These are phyloP conservation scores for Fragilaria crotonensis DNA, from an alignment of 108 stramenopile species.

Conservation along the genomic window DNA sequence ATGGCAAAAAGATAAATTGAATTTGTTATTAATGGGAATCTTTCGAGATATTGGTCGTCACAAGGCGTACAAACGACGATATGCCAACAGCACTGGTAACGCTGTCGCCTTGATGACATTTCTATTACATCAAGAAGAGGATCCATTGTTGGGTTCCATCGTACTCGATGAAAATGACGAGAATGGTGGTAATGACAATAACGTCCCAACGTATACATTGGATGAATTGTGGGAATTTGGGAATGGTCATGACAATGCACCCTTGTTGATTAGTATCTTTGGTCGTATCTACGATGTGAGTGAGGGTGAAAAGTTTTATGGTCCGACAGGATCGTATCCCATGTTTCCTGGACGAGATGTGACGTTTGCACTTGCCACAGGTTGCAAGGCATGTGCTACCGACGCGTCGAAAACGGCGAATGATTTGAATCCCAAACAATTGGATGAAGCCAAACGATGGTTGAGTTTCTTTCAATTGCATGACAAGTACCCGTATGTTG, in stretches of 20 bases:
- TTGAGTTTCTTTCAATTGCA: conserved; percentile 65
- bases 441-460: conserved; percentile 67
- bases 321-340: conserved; percentile 45
- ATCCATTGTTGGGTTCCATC: conserved; percentile 33
- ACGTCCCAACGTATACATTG: conserved; percentile 37
- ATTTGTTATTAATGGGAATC: conserved; percentile 69
- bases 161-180: conserved; percentile 39
- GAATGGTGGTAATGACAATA: conserved; percentile 18
- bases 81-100: conserved; percentile 23
- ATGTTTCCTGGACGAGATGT: conserved; percentile 73
- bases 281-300: conserved; percentile 78
- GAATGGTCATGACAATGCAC: conserved; percentile 45
- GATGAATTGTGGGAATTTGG: conserved; percentile 56
- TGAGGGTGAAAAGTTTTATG: conserved; percentile 59
- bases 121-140: conserved; percentile 28
- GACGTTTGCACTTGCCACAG: conserved; percentile 59
- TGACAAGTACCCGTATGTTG: conserved; percentile 72
- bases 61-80: conserved; percentile 59
- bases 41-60: conserved; percentile 66
- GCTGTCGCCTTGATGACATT: conserved; percentile 5
- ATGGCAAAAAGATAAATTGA: conserved; percentile 10
- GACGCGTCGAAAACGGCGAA: conserved; percentile 32
- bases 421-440: conserved; percentile 46
- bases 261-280: conserved; percentile 48
- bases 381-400: conserved; percentile 46